A percentile compares a stretch with the other conserved stretches of the same genome.
Conservation (phyloP, 768 basidiomycete species). For the Collybia mongolica region DNA sequence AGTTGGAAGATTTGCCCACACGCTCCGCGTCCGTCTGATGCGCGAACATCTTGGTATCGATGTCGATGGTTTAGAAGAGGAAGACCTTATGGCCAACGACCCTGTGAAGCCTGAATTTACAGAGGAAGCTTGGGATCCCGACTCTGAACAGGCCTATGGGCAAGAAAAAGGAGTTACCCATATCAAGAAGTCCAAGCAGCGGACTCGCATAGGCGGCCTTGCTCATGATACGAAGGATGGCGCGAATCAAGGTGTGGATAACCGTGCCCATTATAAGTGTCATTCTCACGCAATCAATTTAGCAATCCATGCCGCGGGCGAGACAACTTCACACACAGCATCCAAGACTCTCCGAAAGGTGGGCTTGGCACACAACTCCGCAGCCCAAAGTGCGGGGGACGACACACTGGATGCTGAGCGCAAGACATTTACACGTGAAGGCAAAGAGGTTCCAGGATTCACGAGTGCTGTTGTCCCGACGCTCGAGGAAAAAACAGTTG, state of each 20-base stretch:
- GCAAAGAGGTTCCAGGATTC: constrained; percentile 53
- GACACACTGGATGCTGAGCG: constrained; percentile 46
- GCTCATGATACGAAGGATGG: constrained; percentile 35
- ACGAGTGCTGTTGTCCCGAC: constrained; percentile 64
- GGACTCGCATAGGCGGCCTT: constrained; percentile 28
- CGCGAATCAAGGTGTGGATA: constrained; percentile 48
- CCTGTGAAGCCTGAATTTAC: constrained; percentile 49
- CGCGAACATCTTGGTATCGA: constrained; percentile 95
- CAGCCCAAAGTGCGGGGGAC: constrained; percentile 40
- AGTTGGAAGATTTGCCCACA: constrained; percentile 97
- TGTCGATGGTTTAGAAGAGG: constrained; percentile 83
- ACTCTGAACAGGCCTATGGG: constrained; percentile 59
- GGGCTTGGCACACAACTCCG: constrained; percentile 38
- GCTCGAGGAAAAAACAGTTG: constrained; percentile 63
- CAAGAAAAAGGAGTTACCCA: constrained; percentile 41
- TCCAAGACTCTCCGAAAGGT: constrained; percentile 39
- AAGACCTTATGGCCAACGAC: constrained; percentile 58
- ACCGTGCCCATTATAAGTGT: neutral
- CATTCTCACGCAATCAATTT: constrained; percentile 3
- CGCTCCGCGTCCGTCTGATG: constrained; percentile 91
- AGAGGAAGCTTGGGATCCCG: constrained; percentile 72
- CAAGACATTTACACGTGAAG: constrained; percentile 49
- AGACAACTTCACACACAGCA: constrained; percentile 32
- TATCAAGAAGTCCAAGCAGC: constrained; percentile 34
- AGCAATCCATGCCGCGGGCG: constrained; percentile 42